Percentiles rank a stretch among this genome's conserved stretches.
These are phyloP conservation scores for Pseudonitzschia multistriata DNA, from an alignment of 108 stramenopile species.

Conservation along the genomic window DNA sequence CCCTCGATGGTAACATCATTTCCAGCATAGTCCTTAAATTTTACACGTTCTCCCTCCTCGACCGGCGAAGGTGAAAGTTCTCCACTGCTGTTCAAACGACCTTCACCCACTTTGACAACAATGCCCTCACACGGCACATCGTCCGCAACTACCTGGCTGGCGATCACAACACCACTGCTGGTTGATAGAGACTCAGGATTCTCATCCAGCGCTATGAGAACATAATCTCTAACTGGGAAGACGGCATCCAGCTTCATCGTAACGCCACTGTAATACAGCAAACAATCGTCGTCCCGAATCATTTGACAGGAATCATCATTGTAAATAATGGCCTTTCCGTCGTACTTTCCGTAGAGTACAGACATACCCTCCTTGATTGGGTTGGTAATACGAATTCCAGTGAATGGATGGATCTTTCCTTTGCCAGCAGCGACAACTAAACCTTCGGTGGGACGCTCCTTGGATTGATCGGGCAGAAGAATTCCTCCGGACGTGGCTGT, in stretches of 20 bases:
- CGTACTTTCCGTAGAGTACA: slow-evolving; percentile 92
- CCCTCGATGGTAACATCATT: slow-evolving; percentile 91
- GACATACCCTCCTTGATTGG: slow-evolving; percentile 78
- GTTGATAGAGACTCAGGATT: slow-evolving; percentile 66
- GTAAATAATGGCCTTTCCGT: slow-evolving; percentile 86
- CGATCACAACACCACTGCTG: slow-evolving; percentile 82
- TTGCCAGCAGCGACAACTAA: slow-evolving; percentile 87
- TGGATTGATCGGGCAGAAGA: slow-evolving; percentile 86
- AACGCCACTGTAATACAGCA: slow-evolving; percentile 83
- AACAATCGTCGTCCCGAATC: slow-evolving; percentile 92
- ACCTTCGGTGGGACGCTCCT: slow-evolving; percentile 90
- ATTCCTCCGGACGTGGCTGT: slow-evolving; percentile 90
- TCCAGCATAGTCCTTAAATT: slow-evolving; percentile 94
- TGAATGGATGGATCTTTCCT: slow-evolving; percentile 88
- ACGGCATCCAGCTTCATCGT: slow-evolving; percentile 86
- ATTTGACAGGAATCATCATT: slow-evolving; percentile 89
- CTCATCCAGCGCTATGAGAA: slow-evolving; percentile 75
- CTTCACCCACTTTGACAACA: slow-evolving; percentile 93
- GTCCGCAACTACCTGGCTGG: slow-evolving; percentile 71
- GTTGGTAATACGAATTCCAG: slow-evolving; percentile 77
- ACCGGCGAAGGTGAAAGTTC: slow-evolving; percentile 67
- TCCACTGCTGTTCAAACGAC: slow-evolving; percentile 84
- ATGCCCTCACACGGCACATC: slow-evolving; percentile 76
- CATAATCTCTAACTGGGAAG: slow-evolving; percentile 82
- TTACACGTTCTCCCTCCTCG: slow-evolving; percentile 83